phyloP scores from a whole-genome alignment of 169 alveolate species.

The Cyclospora cayetanensis region DNA sequence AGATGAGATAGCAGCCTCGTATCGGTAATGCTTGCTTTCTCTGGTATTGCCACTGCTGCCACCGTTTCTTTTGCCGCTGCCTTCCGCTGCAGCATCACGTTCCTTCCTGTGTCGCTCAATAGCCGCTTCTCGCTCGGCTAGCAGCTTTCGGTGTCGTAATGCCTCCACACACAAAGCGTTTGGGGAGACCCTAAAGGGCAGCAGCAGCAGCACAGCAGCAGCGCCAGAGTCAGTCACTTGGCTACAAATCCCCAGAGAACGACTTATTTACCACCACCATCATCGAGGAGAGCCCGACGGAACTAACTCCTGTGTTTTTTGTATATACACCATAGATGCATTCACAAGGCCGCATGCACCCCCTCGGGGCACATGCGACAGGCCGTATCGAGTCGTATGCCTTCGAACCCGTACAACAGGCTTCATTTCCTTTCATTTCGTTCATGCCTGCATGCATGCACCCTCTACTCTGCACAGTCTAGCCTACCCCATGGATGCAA shows the following conservation, averaged over 20 bases:
- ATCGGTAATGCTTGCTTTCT: not conserved
- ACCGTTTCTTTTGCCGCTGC: not conserved
- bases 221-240: not conserved
- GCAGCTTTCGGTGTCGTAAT: slow-evolving; percentile 26
- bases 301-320: no score
- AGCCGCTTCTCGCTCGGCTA: slow-evolving; percentile 25
- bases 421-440: no score
- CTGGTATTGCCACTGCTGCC: not conserved
- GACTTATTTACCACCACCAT: not conserved
- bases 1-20: not conserved
- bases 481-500: not conserved
- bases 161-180: slow-evolving; percentile 1
- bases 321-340: no score
- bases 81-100: not conserved
- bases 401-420: no score
- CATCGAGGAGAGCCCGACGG: no score
- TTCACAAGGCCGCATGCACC: no score
- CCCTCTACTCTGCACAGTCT: no score
- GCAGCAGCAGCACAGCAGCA: not conserved
- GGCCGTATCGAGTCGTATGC: no score
- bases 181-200: not conserved
- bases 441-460: no score
- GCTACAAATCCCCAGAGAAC: not conserved
- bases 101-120: slow-evolving; percentile 9
- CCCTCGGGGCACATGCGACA: no score